Base-by-base conservation (phyloP, 805 yeast genomes). In the Metschnikowia koreensis region DNA sequence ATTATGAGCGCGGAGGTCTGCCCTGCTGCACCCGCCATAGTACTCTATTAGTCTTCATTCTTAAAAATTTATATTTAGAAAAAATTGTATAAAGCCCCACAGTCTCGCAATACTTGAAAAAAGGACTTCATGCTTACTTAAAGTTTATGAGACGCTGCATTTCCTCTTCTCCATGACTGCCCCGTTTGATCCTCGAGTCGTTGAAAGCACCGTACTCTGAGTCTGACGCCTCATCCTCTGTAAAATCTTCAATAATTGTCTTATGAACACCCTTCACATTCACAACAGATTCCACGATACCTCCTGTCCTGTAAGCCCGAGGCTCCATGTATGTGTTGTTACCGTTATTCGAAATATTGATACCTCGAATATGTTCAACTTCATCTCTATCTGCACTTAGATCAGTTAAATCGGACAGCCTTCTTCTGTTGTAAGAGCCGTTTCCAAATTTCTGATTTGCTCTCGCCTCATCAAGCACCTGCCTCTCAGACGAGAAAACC, bases 191-290 rank as follows among this genome's bases (percentile, higher is more conserved):
- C 37, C 44, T n/a, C 7, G 48, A 37, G 46, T 50, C 50, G 38
- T 52, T 51, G 39, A 46, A 38, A 27, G 39, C 52, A 29, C 56
- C 54, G 39, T 54, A 46, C 9, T 62, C 67, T 29, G 51, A 17
- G 38, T 67, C 71, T 9, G 56, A 52, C 15, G 45, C 46, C 22
- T 81, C 82, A 39, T 74, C 72, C 50, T 73, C 79, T 55, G 80
- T 67, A 6, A 79, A 76, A 48, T 82, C 85, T 60, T 87, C 93
- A 61, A 90, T 89, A 54, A 90, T 87, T 3, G 96, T 89, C 74
- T 90, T 90, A 60, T 83, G 84, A 17, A 88, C 87, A 48, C 97
- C 97, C 63, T 86, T 84, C 28, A 87, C 87, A 46, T 85, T 87
- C n/a, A 90, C 83, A 15, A 90, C 85, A 39, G 88, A 83, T 69